Evolutionary conservation across 139 green algal genomes (phyloP), one percentile per base, ranked within the genome.

Genomic region (Haematococcus lacustris): DNA sequence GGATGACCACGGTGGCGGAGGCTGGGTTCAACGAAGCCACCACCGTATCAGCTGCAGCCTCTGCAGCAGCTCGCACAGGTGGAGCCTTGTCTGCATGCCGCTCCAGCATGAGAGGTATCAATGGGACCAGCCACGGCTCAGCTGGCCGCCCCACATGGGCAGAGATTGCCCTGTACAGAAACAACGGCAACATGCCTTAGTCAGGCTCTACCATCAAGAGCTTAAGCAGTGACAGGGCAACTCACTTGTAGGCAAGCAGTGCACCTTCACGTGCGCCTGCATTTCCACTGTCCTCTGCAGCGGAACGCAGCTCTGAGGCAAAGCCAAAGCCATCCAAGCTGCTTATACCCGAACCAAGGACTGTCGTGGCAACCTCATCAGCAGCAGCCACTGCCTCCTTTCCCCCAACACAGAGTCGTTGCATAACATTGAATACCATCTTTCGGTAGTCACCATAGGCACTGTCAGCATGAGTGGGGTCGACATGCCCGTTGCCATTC

Each of bases 71-170:
- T 32, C 81, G 76, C 25, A 91, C 80, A 32, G 80, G 63, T 39
- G 79, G 76, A 13, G 78, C 82, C 83, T 96, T 94, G 84, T 96
- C 85, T 26, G 79, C 74, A 51, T 83, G 76, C n/a, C 78, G 71
- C 32, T 88, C 78, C 71, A 96, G 71, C 53, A 92, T 70, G 25
- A 76, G 66, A 34, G 78, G 67, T 63, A 96, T 71, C 69, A 88
- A 68, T 33, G 80, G 75, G 32, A 91, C 79, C 23, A 93, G 71
- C 71, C 87, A 91, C 37, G 88, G 86, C 86, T 94, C 91, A 21
- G 78, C 80, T 1, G 77, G 28, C 0, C 21, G 6, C 67, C 85
- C 85, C 4, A 78, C 51, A 5, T 51, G 37, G 13, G 80, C 74
- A 39, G 67, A 70, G n/a, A 91, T 63, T n/a, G 77, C 77, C 1